These are phyloP conservation scores for Bonia amplexicaulis DNA, from an alignment of 176 grass and related monocot species.

Conservation along the genomic window DNA sequence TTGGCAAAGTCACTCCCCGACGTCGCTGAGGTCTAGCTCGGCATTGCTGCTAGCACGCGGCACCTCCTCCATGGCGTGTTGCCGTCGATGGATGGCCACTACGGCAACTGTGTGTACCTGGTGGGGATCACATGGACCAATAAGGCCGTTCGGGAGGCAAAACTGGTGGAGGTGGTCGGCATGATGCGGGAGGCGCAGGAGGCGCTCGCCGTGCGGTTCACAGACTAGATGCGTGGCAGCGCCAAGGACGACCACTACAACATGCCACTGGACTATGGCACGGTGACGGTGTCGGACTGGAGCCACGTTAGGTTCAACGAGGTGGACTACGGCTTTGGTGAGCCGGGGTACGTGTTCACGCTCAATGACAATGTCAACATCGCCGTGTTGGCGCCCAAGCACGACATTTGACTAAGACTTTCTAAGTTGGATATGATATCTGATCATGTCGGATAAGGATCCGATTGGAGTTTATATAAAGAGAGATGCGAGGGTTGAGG, in stretches of 20 bases:
- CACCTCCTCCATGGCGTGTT: slow-evolving; percentile 63
- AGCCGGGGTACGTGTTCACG: slow-evolving; percentile 60
- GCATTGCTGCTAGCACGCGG: slow-evolving; percentile 73
- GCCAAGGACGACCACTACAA: slow-evolving; percentile 54
- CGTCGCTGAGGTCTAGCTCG: slow-evolving; percentile 55
- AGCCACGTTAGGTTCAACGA: slow-evolving; percentile 76
- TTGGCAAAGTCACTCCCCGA: slow-evolving; percentile 24
- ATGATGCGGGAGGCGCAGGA: slow-evolving; percentile 59
- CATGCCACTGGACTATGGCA: slow-evolving; percentile 74
- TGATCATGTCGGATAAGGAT: too few relatives aligned
- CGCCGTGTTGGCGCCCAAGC: slow-evolving; percentile 24
- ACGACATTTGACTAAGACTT: too few relatives aligned
- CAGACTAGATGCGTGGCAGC: too few relatives aligned
- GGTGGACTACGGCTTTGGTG: slow-evolving; percentile 77
- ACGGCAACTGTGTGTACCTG: slow-evolving; percentile 77
- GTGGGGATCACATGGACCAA: slow-evolving; percentile 45
- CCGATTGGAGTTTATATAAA: too few relatives aligned
- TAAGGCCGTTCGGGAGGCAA: slow-evolving; percentile 22
- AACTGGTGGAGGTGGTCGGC: slow-evolving; percentile 44
- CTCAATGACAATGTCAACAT: slow-evolving; percentile 66
- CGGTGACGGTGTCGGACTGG: slow-evolving; percentile 73
- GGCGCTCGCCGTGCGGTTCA: slow-evolving; percentile 28
- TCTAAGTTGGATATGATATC: too few relatives aligned
- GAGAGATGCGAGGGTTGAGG: too few relatives aligned
- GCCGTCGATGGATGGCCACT: slow-evolving; percentile 57